Conservation (phyloP, 2,329 filamentous ascomycete genomes). For the Trichophyton verrucosum region DNA sequence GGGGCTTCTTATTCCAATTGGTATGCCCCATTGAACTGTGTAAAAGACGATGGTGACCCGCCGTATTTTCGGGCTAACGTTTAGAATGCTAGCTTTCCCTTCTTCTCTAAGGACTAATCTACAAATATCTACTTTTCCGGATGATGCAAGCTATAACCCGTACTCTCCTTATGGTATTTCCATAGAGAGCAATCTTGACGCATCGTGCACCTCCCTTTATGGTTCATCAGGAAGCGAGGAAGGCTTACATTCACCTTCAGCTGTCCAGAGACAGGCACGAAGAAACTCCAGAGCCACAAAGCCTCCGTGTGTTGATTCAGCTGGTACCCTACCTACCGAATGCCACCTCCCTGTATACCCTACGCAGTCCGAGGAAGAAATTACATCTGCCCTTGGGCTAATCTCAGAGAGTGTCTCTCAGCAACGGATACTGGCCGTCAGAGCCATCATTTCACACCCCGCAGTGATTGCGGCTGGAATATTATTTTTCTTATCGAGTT, state of each 20-base stretch:
- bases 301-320: background rate
- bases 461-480: slow-evolving; percentile 33
- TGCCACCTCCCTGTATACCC: slow-evolving; percentile 25
- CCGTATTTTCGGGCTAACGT: background rate
- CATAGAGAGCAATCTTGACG: slow-evolving; percentile 22
- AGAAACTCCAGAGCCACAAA: background rate
- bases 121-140: slow-evolving; percentile 43
- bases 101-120: slow-evolving; percentile 71
- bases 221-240: background rate
- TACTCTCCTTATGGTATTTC: slow-evolving; percentile 44
- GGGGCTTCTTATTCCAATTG: slow-evolving; percentile 22
- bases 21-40: slow-evolving; percentile 13
- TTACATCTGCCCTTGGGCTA: slow-evolving; percentile 55
- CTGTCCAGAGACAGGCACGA: background rate
- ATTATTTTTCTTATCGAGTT: slow-evolving; percentile 27
- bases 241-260: background rate
- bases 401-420: slow-evolving; percentile 73
- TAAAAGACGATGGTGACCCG: too few species aligned
- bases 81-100: slow-evolving; percentile 55
- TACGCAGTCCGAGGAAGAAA: slow-evolving; percentile 42
- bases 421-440: slow-evolving; percentile 58
- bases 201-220: background rate
- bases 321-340: slow-evolving; percentile 7
- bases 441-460: slow-evolving; percentile 51
- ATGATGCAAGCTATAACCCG: slow-evolving; percentile 20